These are phyloP conservation scores for Pharus latifolius DNA, from an alignment of 176 grass and related monocot species.

Conservation along the genomic window DNA sequence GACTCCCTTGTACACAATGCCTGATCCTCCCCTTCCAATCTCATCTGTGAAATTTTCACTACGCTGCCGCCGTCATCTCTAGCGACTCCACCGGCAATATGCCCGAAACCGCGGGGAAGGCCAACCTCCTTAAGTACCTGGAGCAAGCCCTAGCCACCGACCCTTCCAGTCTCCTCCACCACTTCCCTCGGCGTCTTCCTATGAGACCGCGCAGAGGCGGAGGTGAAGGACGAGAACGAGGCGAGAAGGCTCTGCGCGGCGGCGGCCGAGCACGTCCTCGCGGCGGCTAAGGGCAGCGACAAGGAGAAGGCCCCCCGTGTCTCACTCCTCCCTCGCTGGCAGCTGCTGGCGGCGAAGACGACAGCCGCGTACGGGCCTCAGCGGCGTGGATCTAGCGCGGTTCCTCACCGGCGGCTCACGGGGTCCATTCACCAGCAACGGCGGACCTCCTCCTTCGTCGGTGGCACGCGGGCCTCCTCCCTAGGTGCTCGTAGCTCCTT, in stretches of 20 bases:
- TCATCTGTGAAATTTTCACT: neutral
- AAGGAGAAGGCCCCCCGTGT: too few relatives aligned
- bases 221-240: conserved; percentile 28
- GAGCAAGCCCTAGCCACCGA: conserved; percentile 52
- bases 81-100: conserved; percentile 15
- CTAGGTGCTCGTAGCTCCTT: too few relatives aligned
- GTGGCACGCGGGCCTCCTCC: too few relatives aligned
- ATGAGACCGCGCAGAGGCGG: conserved; percentile 42
- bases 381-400: too few relatives aligned
- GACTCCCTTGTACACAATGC: too few relatives aligned
- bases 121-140: conserved; percentile 24
- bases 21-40: neutral
- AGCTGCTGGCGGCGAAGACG: too few relatives aligned
- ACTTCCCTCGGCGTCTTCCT: conserved; percentile 60
- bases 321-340: too few relatives aligned
- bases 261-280: conserved; percentile 70
- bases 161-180: conserved; percentile 35
- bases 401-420: too few relatives aligned
- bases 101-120: conserved; percentile 30
- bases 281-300: conserved; percentile 75
- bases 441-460: too few relatives aligned
- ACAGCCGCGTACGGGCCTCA: too few relatives aligned
- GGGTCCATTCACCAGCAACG: too few relatives aligned
- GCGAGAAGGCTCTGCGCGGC: conserved; percentile 23
- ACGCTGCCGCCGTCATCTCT: neutral